A percentile compares a stretch with the other conserved stretches of the same genome.
These are phyloP conservation scores for Solanum raphanifolium DNA, from an alignment of 257 asterid species.

Conservation along the genomic window DNA sequence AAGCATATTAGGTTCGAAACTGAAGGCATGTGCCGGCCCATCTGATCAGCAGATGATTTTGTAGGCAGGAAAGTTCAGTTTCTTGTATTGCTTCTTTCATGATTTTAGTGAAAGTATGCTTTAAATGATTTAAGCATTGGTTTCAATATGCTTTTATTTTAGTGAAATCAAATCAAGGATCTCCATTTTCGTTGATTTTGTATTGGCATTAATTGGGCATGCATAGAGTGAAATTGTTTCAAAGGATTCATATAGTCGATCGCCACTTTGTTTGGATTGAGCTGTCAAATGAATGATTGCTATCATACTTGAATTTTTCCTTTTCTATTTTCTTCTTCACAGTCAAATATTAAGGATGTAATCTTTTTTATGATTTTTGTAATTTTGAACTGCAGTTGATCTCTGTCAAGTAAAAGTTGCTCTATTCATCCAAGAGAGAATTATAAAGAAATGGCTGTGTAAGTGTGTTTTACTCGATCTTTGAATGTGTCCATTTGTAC, in stretches of 20 bases:
- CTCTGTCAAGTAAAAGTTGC: not conserved
- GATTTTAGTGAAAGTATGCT: not conserved
- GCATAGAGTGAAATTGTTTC: not conserved
- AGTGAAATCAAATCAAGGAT: not conserved
- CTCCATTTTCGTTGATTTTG: not conserved
- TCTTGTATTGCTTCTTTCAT: not conserved
- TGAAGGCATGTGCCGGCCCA: not conserved
- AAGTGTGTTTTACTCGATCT: not conserved
- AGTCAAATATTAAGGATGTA: not conserved
- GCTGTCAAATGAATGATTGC: not conserved
- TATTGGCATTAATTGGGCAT: not conserved
- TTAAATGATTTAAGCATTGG: not conserved
- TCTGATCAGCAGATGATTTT: not conserved
- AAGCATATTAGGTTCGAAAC: not conserved
- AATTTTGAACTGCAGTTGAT: not conserved
- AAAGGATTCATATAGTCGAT: not conserved
- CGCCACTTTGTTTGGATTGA: not conserved
- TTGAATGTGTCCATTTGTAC: not conserved
- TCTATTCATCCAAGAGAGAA: not conserved
- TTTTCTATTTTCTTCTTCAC: not conserved
- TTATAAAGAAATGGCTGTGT: slow-evolving; percentile 14
- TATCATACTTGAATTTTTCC: not conserved
- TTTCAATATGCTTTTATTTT: not conserved
- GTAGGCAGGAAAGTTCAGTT: not conserved
- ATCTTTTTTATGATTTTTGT: not conserved